phyloP scores from a whole-genome alignment of 148 eudicot genomes.

The Camellia lanceoleosa region DNA sequence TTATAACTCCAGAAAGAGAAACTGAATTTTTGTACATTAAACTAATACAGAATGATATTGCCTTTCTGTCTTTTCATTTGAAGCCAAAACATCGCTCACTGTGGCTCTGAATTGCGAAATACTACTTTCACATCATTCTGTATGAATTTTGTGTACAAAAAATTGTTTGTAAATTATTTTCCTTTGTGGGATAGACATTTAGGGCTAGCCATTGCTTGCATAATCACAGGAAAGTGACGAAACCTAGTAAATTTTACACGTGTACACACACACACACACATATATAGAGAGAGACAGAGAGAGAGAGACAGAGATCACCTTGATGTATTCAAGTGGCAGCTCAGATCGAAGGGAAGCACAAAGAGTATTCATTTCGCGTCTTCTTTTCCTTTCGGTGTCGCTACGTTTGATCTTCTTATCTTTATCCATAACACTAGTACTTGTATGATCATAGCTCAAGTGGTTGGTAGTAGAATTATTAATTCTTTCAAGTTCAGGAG shows the following conservation, averaged over 20 bases:
- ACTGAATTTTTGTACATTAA: no score
- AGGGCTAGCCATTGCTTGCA: no score
- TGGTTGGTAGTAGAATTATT: neutral
- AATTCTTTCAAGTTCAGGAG: neutral
- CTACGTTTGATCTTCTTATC: conserved; percentile 32
- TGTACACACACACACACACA: no score
- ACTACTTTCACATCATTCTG: no score
- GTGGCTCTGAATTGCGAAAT: no score
- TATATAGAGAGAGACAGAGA: neutral
- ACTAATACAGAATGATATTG: no score
- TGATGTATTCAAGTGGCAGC: conserved; percentile 15
- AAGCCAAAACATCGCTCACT: no score
- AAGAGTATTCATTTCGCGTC: conserved; percentile 50
- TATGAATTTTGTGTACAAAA: no score
- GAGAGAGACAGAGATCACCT: neutral
- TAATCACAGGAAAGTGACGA: neutral
- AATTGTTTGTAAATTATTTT: no score
- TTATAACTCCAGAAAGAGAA: no score
- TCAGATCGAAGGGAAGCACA: conserved; percentile 31
- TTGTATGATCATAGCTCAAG: conserved; percentile 5
- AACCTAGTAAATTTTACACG: neutral
- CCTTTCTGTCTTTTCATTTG: no score
- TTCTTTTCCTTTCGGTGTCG: conserved; percentile 44
- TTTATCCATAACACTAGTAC: conserved; percentile 14
- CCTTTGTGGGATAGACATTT: neutral